Conservation (phyloP, 2,329 filamentous ascomycete genomes). For the Exserohilum rostratum region DNA sequence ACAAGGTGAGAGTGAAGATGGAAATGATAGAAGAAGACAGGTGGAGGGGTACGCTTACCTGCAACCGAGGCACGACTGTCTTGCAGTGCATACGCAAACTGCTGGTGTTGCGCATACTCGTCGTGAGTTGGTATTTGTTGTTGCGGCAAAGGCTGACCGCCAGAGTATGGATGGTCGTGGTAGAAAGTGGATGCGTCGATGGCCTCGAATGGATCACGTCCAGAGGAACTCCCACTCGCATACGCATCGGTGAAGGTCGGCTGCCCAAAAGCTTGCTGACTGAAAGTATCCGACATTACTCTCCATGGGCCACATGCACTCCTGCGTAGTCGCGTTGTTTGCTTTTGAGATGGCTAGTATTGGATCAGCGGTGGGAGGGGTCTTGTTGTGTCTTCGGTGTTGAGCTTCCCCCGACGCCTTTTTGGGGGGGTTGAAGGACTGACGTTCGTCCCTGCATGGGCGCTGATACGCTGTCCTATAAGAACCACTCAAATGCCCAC, state of each 20-base stretch:
- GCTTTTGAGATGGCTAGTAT: conserved; percentile 5
- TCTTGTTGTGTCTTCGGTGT: conserved; percentile 22
- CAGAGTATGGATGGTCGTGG: conserved; percentile 30
- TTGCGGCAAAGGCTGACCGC: conserved; percentile 19
- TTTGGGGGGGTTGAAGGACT: conserved; percentile 25
- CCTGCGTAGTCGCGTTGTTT: conserved; percentile 11
- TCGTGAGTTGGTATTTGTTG: conserved; percentile 23
- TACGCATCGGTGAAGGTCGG: conserved; percentile 45
- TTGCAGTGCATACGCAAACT: conserved; percentile 30
- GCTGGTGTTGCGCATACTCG: conserved; percentile 22
- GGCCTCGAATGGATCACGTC: conserved; percentile 44
- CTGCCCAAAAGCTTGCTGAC: conserved; percentile 43
- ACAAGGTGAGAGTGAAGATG: conserved; percentile 7
- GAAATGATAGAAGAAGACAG: conserved; percentile 2
- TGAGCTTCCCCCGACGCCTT: conserved; percentile 19
- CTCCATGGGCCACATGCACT: conserved; percentile 43
- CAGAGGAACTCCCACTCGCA: conserved; percentile 50
- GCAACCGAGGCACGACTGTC: conserved; percentile 27
- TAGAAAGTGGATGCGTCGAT: conserved; percentile 38
- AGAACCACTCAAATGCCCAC: conserved; percentile 28
- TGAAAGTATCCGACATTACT: conserved; percentile 44
- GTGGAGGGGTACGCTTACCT: conserved; percentile 27
- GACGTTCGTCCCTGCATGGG: conserved; percentile 31
- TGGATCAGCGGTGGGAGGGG: conserved; percentile 1
- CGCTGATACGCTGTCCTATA: conserved; percentile 38